These are phyloP conservation scores for Casaregolazyma suthepensis DNA, from an alignment of 1,139 yeast species.

Conservation along the genomic window DNA sequence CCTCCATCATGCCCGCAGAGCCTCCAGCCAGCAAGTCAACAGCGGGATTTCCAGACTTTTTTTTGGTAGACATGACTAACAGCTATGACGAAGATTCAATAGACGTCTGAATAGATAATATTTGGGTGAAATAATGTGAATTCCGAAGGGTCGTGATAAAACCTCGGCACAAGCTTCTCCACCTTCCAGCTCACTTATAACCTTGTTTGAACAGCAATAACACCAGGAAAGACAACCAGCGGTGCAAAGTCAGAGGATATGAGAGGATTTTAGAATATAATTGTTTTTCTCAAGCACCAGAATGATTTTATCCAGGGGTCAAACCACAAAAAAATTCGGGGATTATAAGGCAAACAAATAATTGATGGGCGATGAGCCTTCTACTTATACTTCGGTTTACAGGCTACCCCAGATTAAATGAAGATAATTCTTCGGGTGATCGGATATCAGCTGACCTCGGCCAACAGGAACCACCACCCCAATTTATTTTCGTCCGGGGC, in stretches of 20 bases:
- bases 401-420: slow-evolving; percentile 5
- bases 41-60: slow-evolving; percentile 41
- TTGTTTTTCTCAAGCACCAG: neutral
- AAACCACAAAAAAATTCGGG: neutral
- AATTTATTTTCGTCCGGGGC: slow-evolving; percentile 30
- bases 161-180: neutral
- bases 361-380: neutral
- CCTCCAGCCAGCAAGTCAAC: slow-evolving; percentile 93
- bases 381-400: neutral
- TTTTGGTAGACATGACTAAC: slow-evolving; percentile 23
- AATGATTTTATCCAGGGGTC: neutral
- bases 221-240: neutral
- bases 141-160: neutral
- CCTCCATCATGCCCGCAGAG: slow-evolving; percentile 94
- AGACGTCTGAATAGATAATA: neutral
- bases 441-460: slow-evolving; percentile 7
- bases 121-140: neutral
- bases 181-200: neutral
- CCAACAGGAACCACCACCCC: slow-evolving; percentile 1
- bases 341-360: neutral
- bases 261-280: neutral
- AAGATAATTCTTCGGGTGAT: slow-evolving; percentile 6
- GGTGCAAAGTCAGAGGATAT: neutral
- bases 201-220: neutral
- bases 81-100: slow-evolving; percentile 6